Conservation (phyloP, 2,329 filamentous ascomycete genomes). For the Boeremia exigua region DNA sequence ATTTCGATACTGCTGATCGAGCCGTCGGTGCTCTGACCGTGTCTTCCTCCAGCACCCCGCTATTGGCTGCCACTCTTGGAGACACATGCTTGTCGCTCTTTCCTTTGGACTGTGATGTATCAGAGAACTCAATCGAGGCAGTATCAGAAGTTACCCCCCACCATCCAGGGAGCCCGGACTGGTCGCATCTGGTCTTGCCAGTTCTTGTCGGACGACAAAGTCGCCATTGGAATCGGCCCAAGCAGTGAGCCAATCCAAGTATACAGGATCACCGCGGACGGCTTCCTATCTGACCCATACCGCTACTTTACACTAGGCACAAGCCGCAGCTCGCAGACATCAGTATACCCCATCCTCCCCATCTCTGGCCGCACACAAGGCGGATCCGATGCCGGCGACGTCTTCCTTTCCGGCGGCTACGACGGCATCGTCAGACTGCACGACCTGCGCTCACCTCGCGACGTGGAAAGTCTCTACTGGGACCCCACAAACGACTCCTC, state of each 20-base stretch:
- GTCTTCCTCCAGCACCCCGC: slow-evolving; percentile 47
- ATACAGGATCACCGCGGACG: slow-evolving; percentile 57
- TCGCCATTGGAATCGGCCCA: slow-evolving; percentile 60
- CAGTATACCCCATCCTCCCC: slow-evolving; percentile 56
- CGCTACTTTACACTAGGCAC: slow-evolving; percentile 48
- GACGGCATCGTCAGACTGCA: slow-evolving; percentile 65
- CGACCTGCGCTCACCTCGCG: slow-evolving; percentile 61
- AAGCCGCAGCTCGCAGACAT: slow-evolving; percentile 29
- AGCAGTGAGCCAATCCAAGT: slow-evolving; percentile 55
- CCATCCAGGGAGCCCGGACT: slow-evolving; percentile 14
- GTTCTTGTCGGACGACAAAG: slow-evolving; percentile 57
- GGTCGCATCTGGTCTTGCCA: slow-evolving; percentile 57
- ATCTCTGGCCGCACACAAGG: slow-evolving; percentile 42
- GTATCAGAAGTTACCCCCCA: slow-evolving; percentile 26
- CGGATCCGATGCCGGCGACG: slow-evolving; percentile 50
- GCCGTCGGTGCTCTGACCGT: slow-evolving; percentile 58
- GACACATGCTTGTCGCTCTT: slow-evolving; percentile 55
- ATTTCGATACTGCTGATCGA: slow-evolving; percentile 52
- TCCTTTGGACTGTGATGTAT: slow-evolving; percentile 38
- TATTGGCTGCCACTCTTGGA: slow-evolving; percentile 61
- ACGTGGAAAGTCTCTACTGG: slow-evolving; percentile 57
- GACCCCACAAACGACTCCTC: slow-evolving; percentile 65
- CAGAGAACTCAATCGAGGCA: slow-evolving; percentile 32
- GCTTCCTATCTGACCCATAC: slow-evolving; percentile 48
- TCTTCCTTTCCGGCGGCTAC: slow-evolving; percentile 67